A percentile compares a stretch with the other conserved stretches of the same genome.
These are phyloP conservation scores for Xylariales sp. DNA, from an alignment of 2,329 filamentous ascomycete genomes.

Conservation along the genomic window DNA sequence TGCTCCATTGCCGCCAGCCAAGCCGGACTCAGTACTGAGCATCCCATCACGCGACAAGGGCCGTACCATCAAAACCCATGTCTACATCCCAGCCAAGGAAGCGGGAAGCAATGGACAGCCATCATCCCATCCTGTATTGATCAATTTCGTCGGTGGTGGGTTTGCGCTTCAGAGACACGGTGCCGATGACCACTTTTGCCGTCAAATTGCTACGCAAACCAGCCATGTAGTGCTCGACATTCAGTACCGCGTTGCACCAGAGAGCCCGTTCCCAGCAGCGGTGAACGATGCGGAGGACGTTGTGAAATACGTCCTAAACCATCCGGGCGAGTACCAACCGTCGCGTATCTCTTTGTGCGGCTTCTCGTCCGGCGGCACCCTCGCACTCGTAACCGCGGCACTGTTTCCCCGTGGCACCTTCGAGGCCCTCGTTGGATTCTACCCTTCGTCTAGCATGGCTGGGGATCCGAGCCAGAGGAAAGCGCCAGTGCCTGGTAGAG, in stretches of 20 bases:
- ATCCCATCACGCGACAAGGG: too few species aligned
- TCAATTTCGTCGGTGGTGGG: slow-evolving; percentile 32
- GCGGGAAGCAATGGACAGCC: too few species aligned
- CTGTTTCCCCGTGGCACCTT: too few species aligned
- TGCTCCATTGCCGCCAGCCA: too few species aligned
- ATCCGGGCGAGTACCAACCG: slow-evolving; percentile 23
- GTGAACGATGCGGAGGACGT: slow-evolving; percentile 29
- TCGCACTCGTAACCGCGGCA: slow-evolving; percentile 29
- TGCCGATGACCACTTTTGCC: slow-evolving; percentile 32
- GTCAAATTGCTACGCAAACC: slow-evolving; percentile 21
- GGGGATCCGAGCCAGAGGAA: too few species aligned
- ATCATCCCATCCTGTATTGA: slow-evolving; percentile 26
- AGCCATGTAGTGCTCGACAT: slow-evolving; percentile 22
- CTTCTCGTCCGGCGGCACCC: slow-evolving; percentile 40
- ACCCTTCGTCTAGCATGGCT: too few species aligned
- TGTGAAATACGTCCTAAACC: slow-evolving; percentile 20
- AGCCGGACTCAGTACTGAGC: too few species aligned
- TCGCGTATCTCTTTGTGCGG: slow-evolving; percentile 37
- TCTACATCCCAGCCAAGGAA: too few species aligned
- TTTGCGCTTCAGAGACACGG: slow-evolving; percentile 30
- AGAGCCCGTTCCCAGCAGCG: slow-evolving; percentile 31
- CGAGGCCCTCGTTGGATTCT: too few species aligned
- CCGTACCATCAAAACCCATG: too few species aligned
- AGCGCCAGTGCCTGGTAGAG: too few species aligned
- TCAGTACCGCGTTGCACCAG: slow-evolving; percentile 36